A percentile compares a stretch with the other conserved stretches of the same genome.
phyloP scores from a whole-genome alignment of 2,329 filamentous ascomycete species.

The Dactylellina leptospora region DNA sequence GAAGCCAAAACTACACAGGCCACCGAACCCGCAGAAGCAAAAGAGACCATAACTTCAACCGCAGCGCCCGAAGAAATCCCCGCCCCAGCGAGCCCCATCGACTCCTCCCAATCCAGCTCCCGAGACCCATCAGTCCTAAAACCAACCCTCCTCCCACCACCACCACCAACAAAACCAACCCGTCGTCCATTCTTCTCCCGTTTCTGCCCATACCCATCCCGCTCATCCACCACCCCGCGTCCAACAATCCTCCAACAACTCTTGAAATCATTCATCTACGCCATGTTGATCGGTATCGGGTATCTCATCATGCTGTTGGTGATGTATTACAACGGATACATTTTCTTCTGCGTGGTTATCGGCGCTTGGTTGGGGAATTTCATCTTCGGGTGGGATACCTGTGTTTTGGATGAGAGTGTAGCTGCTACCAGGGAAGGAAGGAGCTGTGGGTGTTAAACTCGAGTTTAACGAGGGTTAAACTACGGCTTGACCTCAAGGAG shows the following conservation, averaged over 20 bases:
- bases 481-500: background rate
- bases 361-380: conserved; percentile 78
- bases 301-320: conserved; percentile 61
- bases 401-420: conserved; percentile 45
- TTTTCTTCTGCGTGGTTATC: conserved; percentile 82
- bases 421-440: conserved; percentile 27
- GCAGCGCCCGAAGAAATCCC: background rate
- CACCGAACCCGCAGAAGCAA: background rate
- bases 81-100: background rate
- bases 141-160: conserved; percentile 7
- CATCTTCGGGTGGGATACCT: conserved; percentile 74
- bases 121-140: conserved; percentile 13
- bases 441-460: conserved; percentile 40
- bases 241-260: conserved; percentile 73
- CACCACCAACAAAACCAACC: background rate
- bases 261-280: conserved; percentile 73
- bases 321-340: conserved; percentile 75
- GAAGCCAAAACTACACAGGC: background rate
- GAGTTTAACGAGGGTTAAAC: background rate
- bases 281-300: conserved; percentile 69
- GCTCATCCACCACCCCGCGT: conserved; percentile 60
- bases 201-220: conserved; percentile 9
- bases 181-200: conserved; percentile 15
- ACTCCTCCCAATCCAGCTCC: background rate
- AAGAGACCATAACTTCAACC: background rate